phyloP scores from a whole-genome alignment of 352 stramenopile genomes.

The Phytopythium sindhum region DNA sequence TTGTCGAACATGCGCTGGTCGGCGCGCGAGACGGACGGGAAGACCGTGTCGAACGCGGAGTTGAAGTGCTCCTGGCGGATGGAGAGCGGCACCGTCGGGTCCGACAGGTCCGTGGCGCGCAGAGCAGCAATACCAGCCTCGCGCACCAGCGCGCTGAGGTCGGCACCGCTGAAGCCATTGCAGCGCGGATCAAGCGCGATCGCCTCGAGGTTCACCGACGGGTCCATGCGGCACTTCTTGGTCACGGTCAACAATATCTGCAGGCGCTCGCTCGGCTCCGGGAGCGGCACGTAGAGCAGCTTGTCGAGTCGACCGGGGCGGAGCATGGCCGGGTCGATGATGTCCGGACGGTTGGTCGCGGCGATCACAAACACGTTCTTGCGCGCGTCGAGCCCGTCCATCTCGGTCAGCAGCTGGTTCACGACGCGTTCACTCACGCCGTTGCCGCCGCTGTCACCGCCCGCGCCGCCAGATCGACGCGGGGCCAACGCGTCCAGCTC shows the following conservation, averaged over 20 bases:
- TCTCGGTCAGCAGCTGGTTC: conserved; percentile 99
- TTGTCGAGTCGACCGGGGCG: conserved; percentile 98
- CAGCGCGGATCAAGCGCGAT: conserved; percentile 90
- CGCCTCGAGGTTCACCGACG: conserved; percentile 81
- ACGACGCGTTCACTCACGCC: conserved; percentile 93
- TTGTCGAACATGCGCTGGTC: conserved; percentile 87
- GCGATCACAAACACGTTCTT: conserved; percentile 97
- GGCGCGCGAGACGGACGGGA: conserved; percentile 78
- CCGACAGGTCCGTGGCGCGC: conserved; percentile 53
- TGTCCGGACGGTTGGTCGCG: conserved; percentile 95
- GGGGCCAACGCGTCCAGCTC: conserved; percentile 98
- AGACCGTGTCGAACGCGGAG: conserved; percentile 73
- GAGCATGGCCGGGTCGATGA: conserved; percentile 99
- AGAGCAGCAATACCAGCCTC: conserved; percentile 96
- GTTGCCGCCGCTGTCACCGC: conserved; percentile 66
- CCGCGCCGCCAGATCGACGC: conserved; percentile 72
- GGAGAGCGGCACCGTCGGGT: conserved; percentile 25
- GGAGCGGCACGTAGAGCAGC: conserved; percentile 97
- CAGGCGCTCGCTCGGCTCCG: conserved; percentile 61
- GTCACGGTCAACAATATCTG: conserved; percentile 93
- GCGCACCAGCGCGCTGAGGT: conserved; percentile 95
- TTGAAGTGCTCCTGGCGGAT: conserved; percentile 74
- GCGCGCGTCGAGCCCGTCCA: conserved; percentile 97
- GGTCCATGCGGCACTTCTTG: conserved; percentile 58
- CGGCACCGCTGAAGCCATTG: conserved; percentile 96